These are phyloP conservation scores for Pseudozyma tsukubaensis DNA, from an alignment of 1,284 basidiomycete genomes.

Conservation along the genomic window DNA sequence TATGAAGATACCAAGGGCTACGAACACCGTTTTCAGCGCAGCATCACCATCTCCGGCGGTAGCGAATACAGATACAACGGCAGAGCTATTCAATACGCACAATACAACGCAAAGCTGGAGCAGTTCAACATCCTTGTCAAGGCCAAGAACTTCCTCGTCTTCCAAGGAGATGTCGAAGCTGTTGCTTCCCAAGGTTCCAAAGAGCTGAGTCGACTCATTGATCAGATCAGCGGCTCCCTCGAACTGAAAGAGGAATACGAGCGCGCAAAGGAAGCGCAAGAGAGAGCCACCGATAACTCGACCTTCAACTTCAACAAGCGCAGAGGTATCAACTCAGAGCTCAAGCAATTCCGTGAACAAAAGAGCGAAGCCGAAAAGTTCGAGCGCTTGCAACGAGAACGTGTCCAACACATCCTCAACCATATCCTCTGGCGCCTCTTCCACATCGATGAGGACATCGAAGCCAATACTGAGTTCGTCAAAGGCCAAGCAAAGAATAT, in stretches of 20 bases:
- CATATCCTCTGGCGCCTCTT: constrained; percentile 89
- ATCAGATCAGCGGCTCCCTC: constrained; percentile 82
- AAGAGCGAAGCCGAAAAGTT: constrained; percentile 92
- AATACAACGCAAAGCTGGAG: constrained; percentile 63
- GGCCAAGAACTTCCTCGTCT: constrained; percentile 99
- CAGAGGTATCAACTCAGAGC: constrained; percentile 90
- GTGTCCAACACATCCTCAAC: constrained; percentile 81
- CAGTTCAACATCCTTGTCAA: constrained; percentile 90
- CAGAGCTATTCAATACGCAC: constrained; percentile 49
- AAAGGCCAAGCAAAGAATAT: constrained; percentile 72
- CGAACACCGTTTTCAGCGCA: constrained; percentile 86
- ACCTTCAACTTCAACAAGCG: constrained; percentile 94
- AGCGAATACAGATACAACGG: constrained; percentile 72
- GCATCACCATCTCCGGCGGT: constrained; percentile 84
- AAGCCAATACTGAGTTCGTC: constrained; percentile 54
- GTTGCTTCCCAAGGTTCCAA: constrained; percentile 94
- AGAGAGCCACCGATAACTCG: constrained; percentile 89
- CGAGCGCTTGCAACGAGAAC: constrained; percentile 79
- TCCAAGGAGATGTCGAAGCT: constrained; percentile 94
- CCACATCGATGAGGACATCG: constrained; percentile 78
- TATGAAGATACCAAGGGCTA: constrained; percentile 81
- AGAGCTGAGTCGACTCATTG: constrained; percentile 88
- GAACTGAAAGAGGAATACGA: constrained; percentile 92
- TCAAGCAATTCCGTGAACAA: constrained; percentile 97
- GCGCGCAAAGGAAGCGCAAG: constrained; percentile 84